These are phyloP conservation scores for Monosporascus sp. DNA, from an alignment of 2,329 filamentous ascomycete genomes.

Conservation along the genomic window DNA sequence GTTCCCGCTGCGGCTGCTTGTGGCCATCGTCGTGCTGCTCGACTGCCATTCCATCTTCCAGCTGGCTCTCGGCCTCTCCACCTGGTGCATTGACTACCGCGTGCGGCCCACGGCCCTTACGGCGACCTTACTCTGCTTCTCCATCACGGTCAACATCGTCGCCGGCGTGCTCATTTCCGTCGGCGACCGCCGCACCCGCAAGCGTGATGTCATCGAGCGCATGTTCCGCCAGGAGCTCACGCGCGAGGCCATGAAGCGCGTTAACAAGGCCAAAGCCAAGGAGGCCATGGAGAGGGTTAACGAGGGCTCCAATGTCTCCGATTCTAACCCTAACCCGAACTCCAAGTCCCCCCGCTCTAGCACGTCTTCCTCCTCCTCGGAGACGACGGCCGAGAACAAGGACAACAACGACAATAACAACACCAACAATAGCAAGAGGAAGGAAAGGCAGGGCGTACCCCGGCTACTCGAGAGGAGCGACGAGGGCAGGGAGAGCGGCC, in stretches of 20 bases:
- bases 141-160: conserved; percentile 70
- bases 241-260: conserved; percentile 32
- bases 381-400: neutral
- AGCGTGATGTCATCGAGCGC: conserved; percentile 78
- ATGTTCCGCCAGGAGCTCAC: conserved; percentile 75
- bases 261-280: neutral
- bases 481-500: neutral
- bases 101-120: conserved; percentile 66
- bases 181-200: conserved; percentile 70
- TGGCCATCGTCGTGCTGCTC: conserved; percentile 72
- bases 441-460: neutral
- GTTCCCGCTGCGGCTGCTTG: conserved; percentile 68
- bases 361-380: no score
- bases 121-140: conserved; percentile 73
- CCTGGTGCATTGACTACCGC: conserved; percentile 72
- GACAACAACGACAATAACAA: neutral
- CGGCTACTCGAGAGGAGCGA: neutral
- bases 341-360: no score
- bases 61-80: conserved; percentile 71
- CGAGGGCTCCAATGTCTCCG: no score
- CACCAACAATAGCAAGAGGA: neutral
- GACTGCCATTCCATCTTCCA: conserved; percentile 77
- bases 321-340: no score
- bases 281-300: neutral
- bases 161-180: conserved; percentile 72